Base-by-base conservation (phyloP, 192 early-diverging fungal genomes). In the Umbelopsis sp. region DNA sequence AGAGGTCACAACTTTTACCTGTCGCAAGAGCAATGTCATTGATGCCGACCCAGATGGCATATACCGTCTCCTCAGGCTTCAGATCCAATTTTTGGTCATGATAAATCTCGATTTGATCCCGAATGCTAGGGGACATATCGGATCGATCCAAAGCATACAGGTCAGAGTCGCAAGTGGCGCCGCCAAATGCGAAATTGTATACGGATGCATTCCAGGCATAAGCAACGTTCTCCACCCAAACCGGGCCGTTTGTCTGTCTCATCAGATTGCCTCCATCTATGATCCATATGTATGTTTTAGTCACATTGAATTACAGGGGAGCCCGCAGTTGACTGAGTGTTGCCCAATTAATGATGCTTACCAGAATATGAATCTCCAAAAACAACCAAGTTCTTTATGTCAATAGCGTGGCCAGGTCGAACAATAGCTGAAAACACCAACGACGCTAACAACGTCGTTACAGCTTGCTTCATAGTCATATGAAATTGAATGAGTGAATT, bases 301-400 rank as follows among this genome's bases (percentile, higher is more conserved):
- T 37, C 16, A 27, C 20, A 18, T 15, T 30, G 35, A 27, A 20
- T 12, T 16, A 11, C 25, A 41, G 13, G 18, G 13, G 6, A 21
- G 13, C 46, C 3, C 4, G 66, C 2, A 16, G 8, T 11, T 22
- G 15, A 30, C 41, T 46, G 22, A 13, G 3, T 27, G 41, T 46
- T 8, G n/a, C 21, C 49, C n/a, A 27, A 16, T 35, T 47, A 12
- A 3, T 49, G 45, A 30, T 8, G 2, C 23, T 50, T 74, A 74
- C 77, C 77, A 44, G 78, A 72, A 49, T 76, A 76, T 6, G 74
- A 75, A 55, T 80, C 78, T 35, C 78, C 78, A 72, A 80, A 75
- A 15, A 80, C 71, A 22, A 80, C 78, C n/a, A 80, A 30, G 67
- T 75, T 72, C 8, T 75, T 80, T 27, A 49, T 33, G n/a, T 15